Base-by-base conservation (phyloP, 169 alveolate species). In the Eimeria sp. region DNA sequence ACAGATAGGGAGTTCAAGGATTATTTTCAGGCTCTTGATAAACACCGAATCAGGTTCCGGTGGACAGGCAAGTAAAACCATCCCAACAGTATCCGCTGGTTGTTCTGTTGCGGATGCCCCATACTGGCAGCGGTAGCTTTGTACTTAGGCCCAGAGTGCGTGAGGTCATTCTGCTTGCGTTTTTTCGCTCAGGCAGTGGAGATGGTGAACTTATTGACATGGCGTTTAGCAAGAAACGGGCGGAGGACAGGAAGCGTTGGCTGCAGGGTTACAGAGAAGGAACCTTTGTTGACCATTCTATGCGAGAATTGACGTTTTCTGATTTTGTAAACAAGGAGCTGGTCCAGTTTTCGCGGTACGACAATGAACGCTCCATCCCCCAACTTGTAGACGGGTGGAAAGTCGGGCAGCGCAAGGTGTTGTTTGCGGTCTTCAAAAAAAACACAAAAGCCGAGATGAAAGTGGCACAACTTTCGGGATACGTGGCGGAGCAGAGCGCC, bases 251-350 rank as follows among this genome's bases (percentile, higher is more conserved):
- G 95, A 99, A 95, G 90, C 72, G 95, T 96, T 77, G 98, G 97
- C 96, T 97, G 94, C 96, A 97, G 68, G 87, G 96, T 68, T 95
- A 95, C 83, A 91, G 83, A n/a, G 98, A 97, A 8, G 98, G 98
- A 40, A 90, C 97, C 37, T 96, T 87, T 60, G 95, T 97, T 25
- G 98, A 97, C 91, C 97, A 96, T 85, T 52, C 90, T 30, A 89
- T 87, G 94, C 87, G 95, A 58, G 97, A 90, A 90, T 91, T 97
- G 40, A 71, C 96, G 60, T 99, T 98, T 96, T 97, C 98, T 89
- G 99, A 99, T 90, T 99, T 99, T 96, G 99, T 99, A 40, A 98
- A 99, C 97, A 99, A 99, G 97, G 99, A 99, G 96, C 98, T 99
- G 66, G 99, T 99, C 46, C 99, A 98, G 85, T 99, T 99, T 96